These are phyloP conservation scores for Lathyrus tuberosus DNA, from an alignment of 306 rosid species.

Conservation along the genomic window DNA sequence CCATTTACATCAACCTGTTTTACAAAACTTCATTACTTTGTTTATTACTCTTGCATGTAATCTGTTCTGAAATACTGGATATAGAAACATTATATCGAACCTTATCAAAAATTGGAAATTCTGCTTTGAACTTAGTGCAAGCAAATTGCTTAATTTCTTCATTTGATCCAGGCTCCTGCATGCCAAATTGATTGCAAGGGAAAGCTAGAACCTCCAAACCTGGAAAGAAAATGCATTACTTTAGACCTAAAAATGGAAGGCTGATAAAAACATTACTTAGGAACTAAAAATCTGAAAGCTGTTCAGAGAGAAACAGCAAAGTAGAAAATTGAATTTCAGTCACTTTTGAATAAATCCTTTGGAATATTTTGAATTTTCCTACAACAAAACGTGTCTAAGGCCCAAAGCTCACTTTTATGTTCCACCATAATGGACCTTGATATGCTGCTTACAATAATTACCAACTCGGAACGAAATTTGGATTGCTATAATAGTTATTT, in stretches of 20 bases:
- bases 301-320: conserved; percentile 21
- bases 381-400: conserved; percentile 12
- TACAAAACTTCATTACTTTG: conserved; percentile 36
- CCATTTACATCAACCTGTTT: conserved; percentile 97
- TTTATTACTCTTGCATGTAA: conserved; percentile 5
- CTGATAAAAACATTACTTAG: conserved; percentile 29
- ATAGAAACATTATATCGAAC: conserved; percentile 45
- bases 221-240: conserved; percentile 42
- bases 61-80: conserved; percentile 22
- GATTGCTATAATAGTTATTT: background rate
- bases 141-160: conserved; percentile 93
- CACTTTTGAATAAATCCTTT: background rate
- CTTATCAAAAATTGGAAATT: conserved; percentile 95
- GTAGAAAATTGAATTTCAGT: conserved; percentile 23
- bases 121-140: conserved; percentile 92
- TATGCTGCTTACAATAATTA: background rate
- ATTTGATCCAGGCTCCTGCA: conserved; percentile 95
- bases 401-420: conserved; percentile 23
- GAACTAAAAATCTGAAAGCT: conserved; percentile 15
- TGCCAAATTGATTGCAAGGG: conserved; percentile 98
- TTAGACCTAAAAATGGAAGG: conserved; percentile 5
- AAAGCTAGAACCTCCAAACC: conserved; percentile 95
- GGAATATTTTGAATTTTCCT: conserved; percentile 14
- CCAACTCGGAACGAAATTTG: background rate
- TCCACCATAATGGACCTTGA: conserved; percentile 21